These are phyloP conservation scores for Apiospora kogelbergensis DNA, from an alignment of 2,329 filamentous ascomycete genomes.

Conservation along the genomic window DNA sequence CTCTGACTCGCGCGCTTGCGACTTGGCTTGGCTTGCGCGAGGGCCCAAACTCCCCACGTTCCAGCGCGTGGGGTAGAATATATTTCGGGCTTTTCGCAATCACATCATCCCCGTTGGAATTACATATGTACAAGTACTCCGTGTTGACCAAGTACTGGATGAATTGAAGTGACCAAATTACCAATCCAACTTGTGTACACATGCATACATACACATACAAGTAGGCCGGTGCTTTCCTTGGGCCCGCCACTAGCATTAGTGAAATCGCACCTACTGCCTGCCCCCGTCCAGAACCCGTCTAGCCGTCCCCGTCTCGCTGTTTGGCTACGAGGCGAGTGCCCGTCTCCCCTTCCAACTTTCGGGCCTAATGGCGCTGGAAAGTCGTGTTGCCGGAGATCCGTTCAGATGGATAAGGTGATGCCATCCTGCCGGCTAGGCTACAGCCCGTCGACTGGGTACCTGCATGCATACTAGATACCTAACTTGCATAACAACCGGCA, in stretches of 20 bases:
- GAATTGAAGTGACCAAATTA: too few relatives aligned
- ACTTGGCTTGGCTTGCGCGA: background rate
- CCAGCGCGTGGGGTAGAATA: background rate
- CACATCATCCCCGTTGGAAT: background rate
- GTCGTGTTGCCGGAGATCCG: background rate
- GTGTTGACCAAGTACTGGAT: too few relatives aligned
- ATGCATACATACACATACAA: too few relatives aligned
- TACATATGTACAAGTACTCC: too few relatives aligned
- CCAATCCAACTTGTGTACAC: background rate
- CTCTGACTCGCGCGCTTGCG: background rate
- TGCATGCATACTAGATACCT: background rate
- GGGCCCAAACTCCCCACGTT: background rate
- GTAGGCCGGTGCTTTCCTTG: too few relatives aligned
- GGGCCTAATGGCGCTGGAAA: background rate
- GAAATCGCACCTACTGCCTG: background rate
- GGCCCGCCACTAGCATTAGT: too few relatives aligned
- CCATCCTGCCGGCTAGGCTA: background rate
- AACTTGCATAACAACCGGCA: too few relatives aligned
- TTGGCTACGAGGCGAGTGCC: background rate
- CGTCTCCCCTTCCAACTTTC: background rate
- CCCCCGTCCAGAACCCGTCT: too few relatives aligned
- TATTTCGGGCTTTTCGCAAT: background rate
- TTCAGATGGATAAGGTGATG: background rate
- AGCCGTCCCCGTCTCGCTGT: slow-evolving; percentile 3
- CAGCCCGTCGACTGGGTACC: background rate